phyloP scores from a whole-genome alignment of 371 early-diverging fungal genomes.

The Mortierella sp. region DNA sequence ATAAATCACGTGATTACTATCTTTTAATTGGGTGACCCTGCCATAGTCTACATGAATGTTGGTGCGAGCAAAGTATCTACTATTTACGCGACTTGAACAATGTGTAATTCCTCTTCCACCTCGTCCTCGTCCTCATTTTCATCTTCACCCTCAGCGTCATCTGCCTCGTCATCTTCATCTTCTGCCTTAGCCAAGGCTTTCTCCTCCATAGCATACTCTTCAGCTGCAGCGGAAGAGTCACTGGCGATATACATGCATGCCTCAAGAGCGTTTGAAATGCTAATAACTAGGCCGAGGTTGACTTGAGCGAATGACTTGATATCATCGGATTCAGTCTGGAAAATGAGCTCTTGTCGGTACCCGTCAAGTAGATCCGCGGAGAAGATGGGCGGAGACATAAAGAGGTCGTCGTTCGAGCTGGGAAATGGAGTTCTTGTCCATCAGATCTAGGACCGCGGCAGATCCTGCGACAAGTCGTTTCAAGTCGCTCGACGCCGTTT shows the following conservation, averaged over 20 bases:
- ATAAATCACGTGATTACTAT: neutral
- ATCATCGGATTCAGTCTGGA: conserved; percentile 4
- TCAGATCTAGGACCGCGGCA: conserved; percentile 14
- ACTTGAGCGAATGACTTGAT: conserved; percentile 12
- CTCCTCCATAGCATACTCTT: conserved; percentile 10
- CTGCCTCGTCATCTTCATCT: neutral
- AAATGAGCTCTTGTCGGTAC: conserved; percentile 20
- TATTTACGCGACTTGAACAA: neutral
- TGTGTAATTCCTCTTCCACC: neutral
- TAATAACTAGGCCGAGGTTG: conserved; percentile 13
- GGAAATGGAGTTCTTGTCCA: conserved; percentile 26
- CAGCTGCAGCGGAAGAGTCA: conserved; percentile 13
- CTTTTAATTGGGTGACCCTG: neutral
- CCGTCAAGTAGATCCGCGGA: conserved; percentile 11
- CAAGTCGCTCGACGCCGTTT: conserved; percentile 13
- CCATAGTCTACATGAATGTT: neutral
- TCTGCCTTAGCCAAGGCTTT: conserved; percentile 1
- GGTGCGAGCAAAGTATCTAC: neutral
- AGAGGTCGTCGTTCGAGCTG: conserved; percentile 17
- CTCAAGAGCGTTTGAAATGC: conserved; percentile 25
- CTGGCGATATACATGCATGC: conserved; percentile 24
- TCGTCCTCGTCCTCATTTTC: neutral
- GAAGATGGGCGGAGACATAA: conserved; percentile 23
- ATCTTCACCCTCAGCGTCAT: neutral
- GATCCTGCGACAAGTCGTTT: conserved; percentile 16